Conservation (phyloP, 805 yeast species). For the Wickerhamiella parazyma region DNA sequence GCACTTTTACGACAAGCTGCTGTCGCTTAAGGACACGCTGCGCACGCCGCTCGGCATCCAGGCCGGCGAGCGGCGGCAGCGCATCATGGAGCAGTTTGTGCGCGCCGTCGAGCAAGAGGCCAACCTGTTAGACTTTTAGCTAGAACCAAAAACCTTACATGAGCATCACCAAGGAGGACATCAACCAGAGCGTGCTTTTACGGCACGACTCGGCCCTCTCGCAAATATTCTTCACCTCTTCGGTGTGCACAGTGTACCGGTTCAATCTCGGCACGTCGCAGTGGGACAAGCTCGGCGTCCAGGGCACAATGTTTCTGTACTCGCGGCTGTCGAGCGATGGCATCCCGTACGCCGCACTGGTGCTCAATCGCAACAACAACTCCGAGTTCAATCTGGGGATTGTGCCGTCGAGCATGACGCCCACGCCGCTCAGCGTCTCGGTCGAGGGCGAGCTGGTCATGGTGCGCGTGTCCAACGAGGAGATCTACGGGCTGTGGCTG, state of each 20-base stretch:
- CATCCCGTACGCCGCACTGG: constrained; percentile 27
- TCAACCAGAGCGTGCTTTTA: constrained; percentile 25
- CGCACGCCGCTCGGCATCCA: constrained; percentile 19
- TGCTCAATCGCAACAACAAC: constrained; percentile 25
- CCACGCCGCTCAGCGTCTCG: constrained; percentile 23
- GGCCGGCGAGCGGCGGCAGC: constrained; percentile 18
- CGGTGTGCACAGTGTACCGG: constrained; percentile 30
- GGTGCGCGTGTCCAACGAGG: constrained; percentile 24
- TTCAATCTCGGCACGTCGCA: constrained; percentile 23
- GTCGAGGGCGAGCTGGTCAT: constrained; percentile 26
- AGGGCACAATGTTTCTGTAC: constrained; percentile 30
- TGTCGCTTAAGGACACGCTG: constrained; percentile 21
- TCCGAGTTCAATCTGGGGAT: constrained; percentile 27
- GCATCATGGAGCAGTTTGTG: constrained; percentile 18
- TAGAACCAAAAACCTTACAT: not conserved
- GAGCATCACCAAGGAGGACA: constrained; percentile 14
- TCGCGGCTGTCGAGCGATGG: constrained; percentile 22
- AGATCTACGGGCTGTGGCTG: constrained; percentile 29
- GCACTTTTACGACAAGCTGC: constrained; percentile 26
- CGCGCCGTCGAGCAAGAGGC: constrained; percentile 13
- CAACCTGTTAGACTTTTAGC: constrained; percentile 8
- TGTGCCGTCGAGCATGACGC: constrained; percentile 20
- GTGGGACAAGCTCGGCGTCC: constrained; percentile 29
- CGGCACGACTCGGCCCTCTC: constrained; percentile 27
- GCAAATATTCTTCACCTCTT: constrained; percentile 26